A percentile compares a stretch with the other conserved stretches of the same genome.
Evolutionary conservation across 768 basidiomycete species (phyloP).

Genomic region (Termitomyces sp.): DNA sequence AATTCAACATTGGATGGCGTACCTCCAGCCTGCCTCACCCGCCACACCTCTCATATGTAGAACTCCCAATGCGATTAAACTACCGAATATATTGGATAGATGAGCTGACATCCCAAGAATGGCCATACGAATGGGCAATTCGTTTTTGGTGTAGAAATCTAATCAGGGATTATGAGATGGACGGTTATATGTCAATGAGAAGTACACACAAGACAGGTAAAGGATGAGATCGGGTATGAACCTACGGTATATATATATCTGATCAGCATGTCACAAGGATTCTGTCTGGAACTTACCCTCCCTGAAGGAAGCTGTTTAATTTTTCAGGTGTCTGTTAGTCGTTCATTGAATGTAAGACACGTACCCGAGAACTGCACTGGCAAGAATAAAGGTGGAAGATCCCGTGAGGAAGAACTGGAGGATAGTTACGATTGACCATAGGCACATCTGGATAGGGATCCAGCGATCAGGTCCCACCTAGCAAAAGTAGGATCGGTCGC

Average conservation of each 20-base stretch:
- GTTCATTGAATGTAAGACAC: neutral
- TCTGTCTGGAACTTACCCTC: no score
- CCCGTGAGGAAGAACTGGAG: constrained; percentile 56
- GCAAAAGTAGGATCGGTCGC: no score
- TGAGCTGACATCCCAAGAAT: constrained; percentile 53
- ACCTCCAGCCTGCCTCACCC: no score
- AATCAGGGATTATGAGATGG: no score
- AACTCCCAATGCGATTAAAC: constrained; percentile 58
- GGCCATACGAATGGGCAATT: constrained; percentile 50
- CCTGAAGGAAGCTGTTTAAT: no score
- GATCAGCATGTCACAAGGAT: no score
- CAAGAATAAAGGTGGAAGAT: constrained; percentile 44
- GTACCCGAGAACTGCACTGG: constrained; percentile 45
- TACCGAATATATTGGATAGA: constrained; percentile 41
- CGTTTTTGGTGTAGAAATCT: no score
- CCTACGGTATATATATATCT: constrained; percentile 17
- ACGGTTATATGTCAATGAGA: no score
- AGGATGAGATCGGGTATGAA: constrained; percentile 65
- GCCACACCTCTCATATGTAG: no score
- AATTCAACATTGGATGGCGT: no score
- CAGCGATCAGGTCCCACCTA: constrained; percentile 61
- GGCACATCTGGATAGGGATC: constrained; percentile 58
- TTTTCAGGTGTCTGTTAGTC: neutral
- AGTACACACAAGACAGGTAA: no score
- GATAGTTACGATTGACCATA: constrained; percentile 50